Conservation (phyloP, 1,284 basidiomycete species). For the Rugiboletus extremiorientalis region DNA sequence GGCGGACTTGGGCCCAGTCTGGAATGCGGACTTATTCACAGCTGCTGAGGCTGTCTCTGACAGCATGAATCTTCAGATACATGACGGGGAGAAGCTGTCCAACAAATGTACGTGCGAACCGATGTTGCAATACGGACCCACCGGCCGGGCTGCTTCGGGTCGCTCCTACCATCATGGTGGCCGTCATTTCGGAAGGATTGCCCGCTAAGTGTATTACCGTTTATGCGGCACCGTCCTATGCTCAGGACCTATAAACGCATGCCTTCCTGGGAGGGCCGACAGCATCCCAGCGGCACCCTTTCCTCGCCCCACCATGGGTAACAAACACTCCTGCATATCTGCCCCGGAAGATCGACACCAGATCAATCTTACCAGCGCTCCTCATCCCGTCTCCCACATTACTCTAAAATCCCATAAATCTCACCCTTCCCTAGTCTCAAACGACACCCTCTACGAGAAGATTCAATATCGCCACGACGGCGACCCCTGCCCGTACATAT, state of each 20-base stretch:
- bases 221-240: not conserved
- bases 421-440: constrained; percentile 32
- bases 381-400: constrained; percentile 38
- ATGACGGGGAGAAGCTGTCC: constrained; percentile 1
- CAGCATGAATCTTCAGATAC: constrained; percentile 7
- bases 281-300: not conserved
- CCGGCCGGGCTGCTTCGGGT: too few relatives aligned
- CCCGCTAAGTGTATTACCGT: not conserved
- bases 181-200: too few relatives aligned
- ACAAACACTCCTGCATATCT: constrained; percentile 35
- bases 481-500: constrained; percentile 5
- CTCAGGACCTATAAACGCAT: constrained; percentile 21
- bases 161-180: too few relatives aligned
- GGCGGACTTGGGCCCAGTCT: not conserved
- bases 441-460: constrained; percentile 37
- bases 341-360: constrained; percentile 21
- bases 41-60: not conserved
- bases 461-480: constrained; percentile 18
- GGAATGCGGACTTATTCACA: not conserved
- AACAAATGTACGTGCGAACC: not conserved
- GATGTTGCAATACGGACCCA: not conserved
- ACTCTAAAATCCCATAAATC: constrained; percentile 40
- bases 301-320: constrained; percentile 39
- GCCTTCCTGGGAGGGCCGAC: not conserved
- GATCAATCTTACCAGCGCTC: constrained; percentile 16